Conservation (phyloP, 2,329 filamentous ascomycete species). For the Ophiobolus disseminans region DNA sequence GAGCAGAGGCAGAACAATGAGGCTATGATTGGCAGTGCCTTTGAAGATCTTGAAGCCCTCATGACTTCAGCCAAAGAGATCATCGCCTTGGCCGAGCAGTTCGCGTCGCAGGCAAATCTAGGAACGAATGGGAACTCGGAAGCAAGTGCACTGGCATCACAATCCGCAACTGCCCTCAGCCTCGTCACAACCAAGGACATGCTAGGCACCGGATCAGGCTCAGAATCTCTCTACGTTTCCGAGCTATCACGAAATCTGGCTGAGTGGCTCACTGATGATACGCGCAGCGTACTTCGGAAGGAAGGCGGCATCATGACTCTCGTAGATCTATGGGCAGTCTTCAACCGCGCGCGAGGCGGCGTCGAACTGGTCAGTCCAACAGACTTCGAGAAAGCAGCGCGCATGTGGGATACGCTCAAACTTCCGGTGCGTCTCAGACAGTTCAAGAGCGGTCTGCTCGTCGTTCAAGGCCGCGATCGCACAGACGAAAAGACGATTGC, state of each 20-base stretch:
- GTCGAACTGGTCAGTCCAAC: slow-evolving; percentile 91
- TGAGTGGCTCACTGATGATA: slow-evolving; percentile 50
- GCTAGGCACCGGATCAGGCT: slow-evolving; percentile 74
- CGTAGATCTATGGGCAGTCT: slow-evolving; percentile 63
- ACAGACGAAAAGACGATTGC: slow-evolving; percentile 90
- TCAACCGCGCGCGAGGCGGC: slow-evolving; percentile 90
- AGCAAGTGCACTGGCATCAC: slow-evolving; percentile 75
- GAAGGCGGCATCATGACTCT: slow-evolving; percentile 51
- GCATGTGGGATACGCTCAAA: slow-evolving; percentile 85
- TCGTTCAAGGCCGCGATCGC: slow-evolving; percentile 85
- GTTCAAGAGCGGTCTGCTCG: slow-evolving; percentile 93
- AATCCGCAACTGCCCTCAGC: slow-evolving; percentile 83
- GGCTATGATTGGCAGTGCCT: slow-evolving; percentile 87
- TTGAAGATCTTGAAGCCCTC: slow-evolving; percentile 93
- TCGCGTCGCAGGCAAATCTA: slow-evolving; percentile 71
- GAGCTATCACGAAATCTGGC: slow-evolving; percentile 50
- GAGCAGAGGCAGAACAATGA: slow-evolving; percentile 93
- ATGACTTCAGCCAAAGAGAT: slow-evolving; percentile 99
- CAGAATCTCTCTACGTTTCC: slow-evolving; percentile 87
- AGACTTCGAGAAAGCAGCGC: slow-evolving; percentile 89
- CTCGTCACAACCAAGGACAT: slow-evolving; percentile 96
- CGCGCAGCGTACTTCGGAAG: slow-evolving; percentile 41
- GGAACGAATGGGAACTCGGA: slow-evolving; percentile 68
- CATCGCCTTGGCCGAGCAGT: slow-evolving; percentile 87
- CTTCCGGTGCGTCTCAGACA: slow-evolving; percentile 85